Conservation (phyloP, 1,284 basidiomycete genomes). For the Tilletiopsis washingtonensis region DNA sequence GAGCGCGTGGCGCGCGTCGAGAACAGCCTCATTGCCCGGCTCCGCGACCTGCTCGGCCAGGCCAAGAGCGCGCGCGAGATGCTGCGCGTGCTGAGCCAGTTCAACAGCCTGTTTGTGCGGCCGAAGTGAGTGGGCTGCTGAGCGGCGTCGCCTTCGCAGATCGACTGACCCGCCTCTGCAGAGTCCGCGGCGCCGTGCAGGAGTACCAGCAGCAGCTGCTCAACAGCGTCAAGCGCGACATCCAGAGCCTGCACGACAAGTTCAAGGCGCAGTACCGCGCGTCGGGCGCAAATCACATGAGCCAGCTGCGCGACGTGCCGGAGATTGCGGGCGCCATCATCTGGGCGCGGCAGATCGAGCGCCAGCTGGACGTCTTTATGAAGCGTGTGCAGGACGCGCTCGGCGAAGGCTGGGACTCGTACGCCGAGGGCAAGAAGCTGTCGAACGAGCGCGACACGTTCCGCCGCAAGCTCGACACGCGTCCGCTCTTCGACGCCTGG, state of each 20-base stretch:
- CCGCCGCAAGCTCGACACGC: constrained; percentile 88
- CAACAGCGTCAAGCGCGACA: constrained; percentile 79
- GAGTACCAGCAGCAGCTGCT: constrained; percentile 80
- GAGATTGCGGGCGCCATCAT: constrained; percentile 95
- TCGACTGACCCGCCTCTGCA: too few relatives aligned
- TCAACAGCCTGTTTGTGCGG: constrained; percentile 92
- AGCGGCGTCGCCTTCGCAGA: too few relatives aligned
- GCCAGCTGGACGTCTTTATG: constrained; percentile 93
- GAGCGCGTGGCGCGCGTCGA: constrained; percentile 94
- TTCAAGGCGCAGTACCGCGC: constrained; percentile 74
- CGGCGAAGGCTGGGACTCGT: constrained; percentile 95
- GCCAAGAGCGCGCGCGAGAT: constrained; percentile 96
- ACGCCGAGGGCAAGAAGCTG: constrained; percentile 96
- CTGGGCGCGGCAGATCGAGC: constrained; percentile 96
- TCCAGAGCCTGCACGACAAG: constrained; percentile 88
- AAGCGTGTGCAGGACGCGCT: constrained; percentile 98
- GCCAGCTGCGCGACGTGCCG: constrained; percentile 91
- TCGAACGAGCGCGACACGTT: constrained; percentile 85
- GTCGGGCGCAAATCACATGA: constrained; percentile 95
- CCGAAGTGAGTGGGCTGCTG: too few relatives aligned
- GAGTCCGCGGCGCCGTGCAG: constrained; percentile 76
- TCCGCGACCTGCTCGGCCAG: constrained; percentile 86
- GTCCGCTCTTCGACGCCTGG: constrained; percentile 92
- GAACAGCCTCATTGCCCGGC: constrained; percentile 90
- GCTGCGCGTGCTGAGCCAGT: constrained; percentile 98